Base-by-base conservation (phyloP, 2,329 filamentous ascomycete species). In the Aspergillus fischeri region DNA sequence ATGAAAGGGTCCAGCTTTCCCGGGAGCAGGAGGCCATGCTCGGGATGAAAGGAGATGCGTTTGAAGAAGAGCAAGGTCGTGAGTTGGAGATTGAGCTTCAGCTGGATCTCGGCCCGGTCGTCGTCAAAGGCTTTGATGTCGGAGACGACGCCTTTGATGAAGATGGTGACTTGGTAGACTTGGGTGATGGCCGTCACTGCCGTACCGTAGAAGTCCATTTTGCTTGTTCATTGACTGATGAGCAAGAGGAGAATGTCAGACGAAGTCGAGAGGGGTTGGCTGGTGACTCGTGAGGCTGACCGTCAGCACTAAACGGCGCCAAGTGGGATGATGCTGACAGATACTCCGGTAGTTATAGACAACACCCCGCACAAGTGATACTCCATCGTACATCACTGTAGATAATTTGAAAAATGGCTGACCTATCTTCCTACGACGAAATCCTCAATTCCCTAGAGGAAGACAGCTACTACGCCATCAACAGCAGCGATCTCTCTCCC, bases 171-270 rank as follows among this genome's bases (percentile, higher is more conserved):
- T 21, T 67, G 61, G 52, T 67, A 63, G 50, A 68, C 58, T 32
- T 70, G 64, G 48, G 61, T 61, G 17, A 68, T 61, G n/a, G 62
- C 67, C 7, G 67, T 69, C 8, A 61, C 55, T 25, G 67, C 64
- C 10, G 67, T 69, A 8, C 66, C 65, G 53, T 68, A 70, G 35
- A 69, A 42, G 56, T 70, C 67, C 67, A 70, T 70, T 14, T 44
- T 62, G 24, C 6, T 1, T 32, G 17, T 3, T 9, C 24, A 10
- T 20, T 4, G 27, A 10, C 24, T 24, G 24, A 28, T 2, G n/a
- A 17, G 8, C 1, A 44, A 24, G 42, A 24, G 8, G 20, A 45
- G 42, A 45, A 45, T 9, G 9, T 1, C 10, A 6, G 21, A 14
- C 1, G 42, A 4, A 21, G 7, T 20, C 7, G 17, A 44, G 21